Conservation (phyloP, 192 early-diverging fungal species). For the Fimicolochytrium jonesii region DNA sequence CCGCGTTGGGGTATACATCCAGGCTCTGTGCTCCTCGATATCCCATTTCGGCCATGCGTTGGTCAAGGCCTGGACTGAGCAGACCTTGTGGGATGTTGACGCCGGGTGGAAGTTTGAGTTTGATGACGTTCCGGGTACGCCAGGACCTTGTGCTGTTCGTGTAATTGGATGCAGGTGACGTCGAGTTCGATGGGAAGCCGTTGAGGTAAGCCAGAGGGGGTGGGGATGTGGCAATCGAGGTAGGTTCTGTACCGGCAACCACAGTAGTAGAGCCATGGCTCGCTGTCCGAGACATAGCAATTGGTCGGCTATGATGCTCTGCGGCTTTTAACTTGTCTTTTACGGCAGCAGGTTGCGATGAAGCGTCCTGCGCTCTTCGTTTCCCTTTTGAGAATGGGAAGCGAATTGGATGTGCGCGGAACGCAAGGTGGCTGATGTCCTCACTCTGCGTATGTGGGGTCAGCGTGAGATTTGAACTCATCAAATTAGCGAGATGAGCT, state of each 20-base stretch:
- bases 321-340: too few species aligned
- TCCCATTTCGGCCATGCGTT: constrained; percentile 9
- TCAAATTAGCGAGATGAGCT: constrained; percentile 80
- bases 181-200: too few species aligned
- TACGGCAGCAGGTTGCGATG: too few species aligned
- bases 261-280: not conserved
- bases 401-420: constrained; percentile 42
- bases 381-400: too few species aligned
- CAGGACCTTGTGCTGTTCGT: too few species aligned
- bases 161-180: too few species aligned
- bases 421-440: constrained; percentile 73
- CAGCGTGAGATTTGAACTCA: constrained; percentile 81
- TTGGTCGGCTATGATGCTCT: too few species aligned
- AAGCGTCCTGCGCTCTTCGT: too few species aligned
- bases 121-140: constrained; percentile 17
- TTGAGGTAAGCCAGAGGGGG: too few species aligned
- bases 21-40: too few species aligned
- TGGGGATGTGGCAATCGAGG: too few species aligned
- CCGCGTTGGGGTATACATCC: not conserved
- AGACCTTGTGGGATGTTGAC: constrained; percentile 6
- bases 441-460: constrained; percentile 70
- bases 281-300: too few species aligned
- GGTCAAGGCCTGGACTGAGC: constrained; percentile 7
- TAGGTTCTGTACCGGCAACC: not conserved
- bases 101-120: constrained; percentile 12